phyloP scores from a whole-genome alignment of 192 early-diverging fungal species.

The Coemansia sp. region DNA sequence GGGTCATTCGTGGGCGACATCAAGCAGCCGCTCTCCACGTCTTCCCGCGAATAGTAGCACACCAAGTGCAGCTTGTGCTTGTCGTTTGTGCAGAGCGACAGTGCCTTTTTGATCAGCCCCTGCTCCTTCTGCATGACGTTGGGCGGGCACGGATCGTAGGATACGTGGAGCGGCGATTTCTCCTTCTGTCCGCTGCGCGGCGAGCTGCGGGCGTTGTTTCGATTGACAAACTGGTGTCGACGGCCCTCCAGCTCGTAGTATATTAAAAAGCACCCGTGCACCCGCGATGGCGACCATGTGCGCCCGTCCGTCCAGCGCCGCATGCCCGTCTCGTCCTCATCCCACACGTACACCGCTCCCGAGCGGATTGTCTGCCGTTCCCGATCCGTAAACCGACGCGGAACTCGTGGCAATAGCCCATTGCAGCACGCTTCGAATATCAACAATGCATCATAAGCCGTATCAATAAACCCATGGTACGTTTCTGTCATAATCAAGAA shows the following conservation, averaged over 20 bases:
- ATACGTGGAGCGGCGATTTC: conserved; percentile 14
- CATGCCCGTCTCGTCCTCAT: conserved; percentile 89
- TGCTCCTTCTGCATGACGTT: conserved; percentile 63
- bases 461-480: conserved; percentile 79
- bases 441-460: conserved; percentile 82
- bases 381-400: conserved; percentile 77
- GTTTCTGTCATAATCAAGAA: conserved; percentile 61
- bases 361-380: conserved; percentile 79
- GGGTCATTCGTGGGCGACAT: conserved; percentile 66
- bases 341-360: conserved; percentile 85
- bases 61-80: conserved; percentile 86
- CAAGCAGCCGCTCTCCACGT: conserved; percentile 63
- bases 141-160: conserved; percentile 43
- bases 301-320: conserved; percentile 88
- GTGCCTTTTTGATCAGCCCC: conserved; percentile 83
- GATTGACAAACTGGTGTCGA: conserved; percentile 54
- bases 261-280: conserved; percentile 83
- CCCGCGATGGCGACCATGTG: conserved; percentile 83
- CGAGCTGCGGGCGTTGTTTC: conserved; percentile 38
- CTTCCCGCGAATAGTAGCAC: conserved; percentile 82
- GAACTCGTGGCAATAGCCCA: conserved; percentile 66
- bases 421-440: conserved; percentile 85
- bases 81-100: conserved; percentile 76
- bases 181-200: conserved; percentile 20
- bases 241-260: conserved; percentile 81